phyloP scores from a whole-genome alignment of 164 flowering plant genomes.

The Kingdonia uniflora region DNA sequence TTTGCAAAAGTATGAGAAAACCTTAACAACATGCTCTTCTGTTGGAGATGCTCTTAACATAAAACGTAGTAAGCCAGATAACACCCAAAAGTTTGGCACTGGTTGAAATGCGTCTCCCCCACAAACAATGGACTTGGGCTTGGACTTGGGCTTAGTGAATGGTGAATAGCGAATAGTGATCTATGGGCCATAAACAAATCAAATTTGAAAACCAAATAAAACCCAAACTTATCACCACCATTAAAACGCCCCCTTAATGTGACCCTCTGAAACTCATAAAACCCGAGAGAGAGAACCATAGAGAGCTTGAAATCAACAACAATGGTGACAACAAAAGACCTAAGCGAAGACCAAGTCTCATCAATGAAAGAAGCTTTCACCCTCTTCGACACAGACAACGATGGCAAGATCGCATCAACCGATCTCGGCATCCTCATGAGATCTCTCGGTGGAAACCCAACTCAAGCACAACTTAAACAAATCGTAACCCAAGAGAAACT shows the following conservation, averaged over 20 bases:
- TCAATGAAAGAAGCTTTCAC: constrained; percentile 91
- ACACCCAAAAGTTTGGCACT: too few species aligned
- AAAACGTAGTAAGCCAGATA: too few species aligned
- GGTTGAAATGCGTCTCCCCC: too few species aligned
- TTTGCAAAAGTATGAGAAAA: too few species aligned
- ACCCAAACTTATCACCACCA: neutral
- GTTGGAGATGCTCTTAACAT: too few species aligned
- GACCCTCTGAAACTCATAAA: neutral
- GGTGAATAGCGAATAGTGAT: too few species aligned
- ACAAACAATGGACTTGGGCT: too few species aligned
- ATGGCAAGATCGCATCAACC: constrained; percentile 78
- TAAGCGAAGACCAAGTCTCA: constrained; percentile 70
- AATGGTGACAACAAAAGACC: constrained; percentile 57
- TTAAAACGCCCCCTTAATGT: neutral
- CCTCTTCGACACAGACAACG: constrained; percentile 87
- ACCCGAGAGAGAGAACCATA: neutral
- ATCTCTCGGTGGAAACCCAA: constrained; percentile 91
- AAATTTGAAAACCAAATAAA: neutral
- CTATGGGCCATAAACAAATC: too few species aligned
- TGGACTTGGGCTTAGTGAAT: too few species aligned
- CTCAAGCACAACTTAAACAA: constrained; percentile 79
- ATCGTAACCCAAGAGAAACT: constrained; percentile 66
- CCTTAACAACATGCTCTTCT: too few species aligned
- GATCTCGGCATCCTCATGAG: constrained; percentile 94
- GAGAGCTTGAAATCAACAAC: constrained; percentile 3